phyloP scores from a whole-genome alignment of 768 basidiomycete genomes.

The Lactarius hengduanensis region DNA sequence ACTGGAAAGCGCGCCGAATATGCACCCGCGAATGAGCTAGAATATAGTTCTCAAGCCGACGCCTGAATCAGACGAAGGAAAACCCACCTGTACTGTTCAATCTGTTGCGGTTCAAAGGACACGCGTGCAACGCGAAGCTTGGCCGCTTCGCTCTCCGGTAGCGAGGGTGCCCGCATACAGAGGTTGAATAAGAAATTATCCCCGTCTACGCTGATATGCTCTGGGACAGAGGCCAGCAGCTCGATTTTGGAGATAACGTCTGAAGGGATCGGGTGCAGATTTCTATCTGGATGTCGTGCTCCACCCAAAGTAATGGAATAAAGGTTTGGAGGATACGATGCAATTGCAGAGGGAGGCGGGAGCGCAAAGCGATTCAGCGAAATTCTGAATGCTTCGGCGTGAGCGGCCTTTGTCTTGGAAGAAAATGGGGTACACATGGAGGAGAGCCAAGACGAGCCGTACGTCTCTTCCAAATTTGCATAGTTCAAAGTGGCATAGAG shows the following conservation, averaged over 20 bases:
- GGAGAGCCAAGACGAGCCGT: slow-evolving; percentile 45
- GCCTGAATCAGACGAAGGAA: neutral
- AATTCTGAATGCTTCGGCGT: slow-evolving; percentile 45
- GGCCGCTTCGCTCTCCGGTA: slow-evolving; percentile 49
- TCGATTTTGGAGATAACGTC: slow-evolving; percentile 62
- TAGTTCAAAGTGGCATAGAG: slow-evolving; percentile 68
- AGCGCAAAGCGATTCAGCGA: slow-evolving; percentile 51
- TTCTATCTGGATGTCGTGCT: slow-evolving; percentile 18
- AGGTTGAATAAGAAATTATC: slow-evolving; percentile 52
- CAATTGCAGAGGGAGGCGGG: slow-evolving; percentile 38
- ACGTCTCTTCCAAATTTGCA: slow-evolving; percentile 42
- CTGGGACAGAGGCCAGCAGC: slow-evolving; percentile 62
- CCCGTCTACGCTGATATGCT: slow-evolving; percentile 48
- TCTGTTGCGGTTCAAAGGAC: slow-evolving; percentile 56
- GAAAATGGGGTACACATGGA: slow-evolving; percentile 58
- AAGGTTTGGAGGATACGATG: slow-evolving; percentile 39
- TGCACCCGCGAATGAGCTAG: slow-evolving; percentile 39
- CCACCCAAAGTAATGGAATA: slow-evolving; percentile 34
- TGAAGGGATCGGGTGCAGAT: slow-evolving; percentile 42
- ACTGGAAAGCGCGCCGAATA: slow-evolving; percentile 53
- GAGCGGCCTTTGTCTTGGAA: slow-evolving; percentile 42
- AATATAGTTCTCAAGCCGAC: neutral
- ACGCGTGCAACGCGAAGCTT: slow-evolving; percentile 58
- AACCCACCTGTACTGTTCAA: slow-evolving; percentile 64
- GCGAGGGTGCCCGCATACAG: slow-evolving; percentile 55